These are phyloP conservation scores for Iberis amara DNA, from an alignment of 441 rosid species.

Conservation along the genomic window DNA sequence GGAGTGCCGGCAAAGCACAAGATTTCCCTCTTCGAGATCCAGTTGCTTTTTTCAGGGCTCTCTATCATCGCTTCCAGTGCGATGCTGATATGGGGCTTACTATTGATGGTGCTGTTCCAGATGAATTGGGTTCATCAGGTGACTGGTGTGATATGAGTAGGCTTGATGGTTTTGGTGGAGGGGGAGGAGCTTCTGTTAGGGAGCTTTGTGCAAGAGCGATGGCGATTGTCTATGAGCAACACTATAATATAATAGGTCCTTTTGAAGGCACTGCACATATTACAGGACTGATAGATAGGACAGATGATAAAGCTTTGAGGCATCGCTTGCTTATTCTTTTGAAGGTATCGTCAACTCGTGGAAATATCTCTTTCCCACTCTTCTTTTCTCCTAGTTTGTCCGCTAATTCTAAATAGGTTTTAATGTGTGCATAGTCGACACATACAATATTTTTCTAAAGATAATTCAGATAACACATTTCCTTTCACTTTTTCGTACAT, in stretches of 20 bases:
- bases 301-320: conserved; percentile 96
- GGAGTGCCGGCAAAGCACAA: conserved; percentile 85
- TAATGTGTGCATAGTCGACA: conserved; percentile 8
- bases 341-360: conserved; percentile 50
- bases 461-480: conserved; percentile 3
- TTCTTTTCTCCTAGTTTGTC: neutral
- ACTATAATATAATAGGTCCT: conserved; percentile 69
- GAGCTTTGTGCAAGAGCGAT: conserved; percentile 99
- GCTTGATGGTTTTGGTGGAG: conserved; percentile 99
- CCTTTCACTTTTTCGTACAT: conserved; percentile 24
- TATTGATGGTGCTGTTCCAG: conserved; percentile 90
- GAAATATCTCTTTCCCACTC: neutral
- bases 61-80: conserved; percentile 96
- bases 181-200: conserved; percentile 94
- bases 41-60: conserved; percentile 94
- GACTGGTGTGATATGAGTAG: conserved; percentile 99
- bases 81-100: conserved; percentile 98
- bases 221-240: conserved; percentile 98
- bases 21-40: conserved; percentile 99
- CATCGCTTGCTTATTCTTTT: conserved; percentile 91
- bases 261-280: conserved; percentile 97
- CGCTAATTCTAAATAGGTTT: conserved; percentile 5
- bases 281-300: conserved; percentile 93
- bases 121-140: conserved; percentile 93
- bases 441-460: conserved; percentile 13